Conservation (phyloP, 2,329 filamentous ascomycete species). For the Huntiella savannae region DNA sequence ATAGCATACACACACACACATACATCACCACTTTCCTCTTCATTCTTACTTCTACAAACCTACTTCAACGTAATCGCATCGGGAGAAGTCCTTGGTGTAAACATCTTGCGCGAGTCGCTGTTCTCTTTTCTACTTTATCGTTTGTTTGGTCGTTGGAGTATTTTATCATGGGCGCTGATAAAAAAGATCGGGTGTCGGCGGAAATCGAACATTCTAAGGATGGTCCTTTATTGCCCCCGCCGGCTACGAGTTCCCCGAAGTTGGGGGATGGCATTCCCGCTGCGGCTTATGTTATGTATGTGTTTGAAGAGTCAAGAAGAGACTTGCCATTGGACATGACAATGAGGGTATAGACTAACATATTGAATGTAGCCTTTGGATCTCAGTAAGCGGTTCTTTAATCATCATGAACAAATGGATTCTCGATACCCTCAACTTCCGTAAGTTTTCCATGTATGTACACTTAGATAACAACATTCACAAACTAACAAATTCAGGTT, state of each 20-base stretch:
- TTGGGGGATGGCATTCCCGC: constrained; percentile 56
- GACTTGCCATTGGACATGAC: no score
- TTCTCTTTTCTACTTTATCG: no score
- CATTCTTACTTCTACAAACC: no score
- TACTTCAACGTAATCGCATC: no score
- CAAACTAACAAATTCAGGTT: constrained; percentile 29
- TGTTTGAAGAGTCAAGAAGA: constrained; percentile 12
- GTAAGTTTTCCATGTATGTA: constrained; percentile 16
- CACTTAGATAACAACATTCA: background rate
- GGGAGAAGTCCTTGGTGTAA: no score
- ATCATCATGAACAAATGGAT: constrained; percentile 99
- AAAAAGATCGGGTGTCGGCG: constrained; percentile 70
- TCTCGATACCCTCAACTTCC: constrained; percentile 66
- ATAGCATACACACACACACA: no score
- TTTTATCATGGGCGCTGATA: constrained; percentile 30
- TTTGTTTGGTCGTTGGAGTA: no score
- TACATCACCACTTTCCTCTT: no score
- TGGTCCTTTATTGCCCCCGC: constrained; percentile 26
- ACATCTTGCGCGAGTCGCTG: no score
- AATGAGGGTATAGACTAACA: background rate
- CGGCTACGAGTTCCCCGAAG: constrained; percentile 58
- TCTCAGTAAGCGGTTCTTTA: constrained; percentile 75
- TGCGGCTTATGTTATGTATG: constrained; percentile 63
- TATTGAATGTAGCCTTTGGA: constrained; percentile 37
- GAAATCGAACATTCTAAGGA: constrained; percentile 44